phyloP scores from a whole-genome alignment of 73 alveolate species.

The Paramecium pentaurelia region DNA sequence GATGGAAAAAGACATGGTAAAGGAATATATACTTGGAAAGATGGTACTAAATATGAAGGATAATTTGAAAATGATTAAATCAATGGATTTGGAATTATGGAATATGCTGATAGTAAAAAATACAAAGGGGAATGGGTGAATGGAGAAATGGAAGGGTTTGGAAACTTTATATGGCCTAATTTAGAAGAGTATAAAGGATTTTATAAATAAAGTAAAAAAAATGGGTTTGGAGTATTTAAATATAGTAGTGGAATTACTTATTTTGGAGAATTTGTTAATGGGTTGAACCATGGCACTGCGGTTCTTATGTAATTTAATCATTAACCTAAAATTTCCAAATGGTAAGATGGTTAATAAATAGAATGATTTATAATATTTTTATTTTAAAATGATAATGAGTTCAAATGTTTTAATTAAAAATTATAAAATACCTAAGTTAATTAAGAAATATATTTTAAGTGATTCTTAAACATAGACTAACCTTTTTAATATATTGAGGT shows the following conservation, averaged over 20 bases:
- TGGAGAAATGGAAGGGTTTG: conserved; percentile 75
- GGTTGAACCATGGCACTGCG: conserved; percentile 69
- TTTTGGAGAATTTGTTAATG: conserved; percentile 73
- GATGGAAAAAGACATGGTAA: conserved; percentile 64
- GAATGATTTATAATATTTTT: not conserved
- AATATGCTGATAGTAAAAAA: conserved; percentile 69
- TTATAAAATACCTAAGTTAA: not conserved
- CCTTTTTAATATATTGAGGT: not conserved
- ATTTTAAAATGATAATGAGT: not conserved
- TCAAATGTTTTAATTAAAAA: not conserved
- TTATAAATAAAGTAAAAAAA: conserved; percentile 59
- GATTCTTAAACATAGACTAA: not conserved
- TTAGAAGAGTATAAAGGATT: conserved; percentile 18
- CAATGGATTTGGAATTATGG: conserved; percentile 72
- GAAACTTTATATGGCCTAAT: conserved; percentile 42
- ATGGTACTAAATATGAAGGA: conserved; percentile 75
- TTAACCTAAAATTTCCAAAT: not conserved
- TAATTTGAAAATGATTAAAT: conserved; percentile 60
- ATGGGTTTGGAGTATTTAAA: conserved; percentile 71
- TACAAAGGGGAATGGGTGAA: conserved; percentile 71
- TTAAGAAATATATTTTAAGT: not conserved
- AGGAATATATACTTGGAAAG: conserved; percentile 65
- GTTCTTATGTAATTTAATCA: not conserved
- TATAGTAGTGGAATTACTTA: conserved; percentile 67
- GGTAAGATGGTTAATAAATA: conserved; percentile 25